Evolutionary conservation across 2,329 filamentous ascomycete species (phyloP).

Genomic region (Diaporthe sp.): DNA sequence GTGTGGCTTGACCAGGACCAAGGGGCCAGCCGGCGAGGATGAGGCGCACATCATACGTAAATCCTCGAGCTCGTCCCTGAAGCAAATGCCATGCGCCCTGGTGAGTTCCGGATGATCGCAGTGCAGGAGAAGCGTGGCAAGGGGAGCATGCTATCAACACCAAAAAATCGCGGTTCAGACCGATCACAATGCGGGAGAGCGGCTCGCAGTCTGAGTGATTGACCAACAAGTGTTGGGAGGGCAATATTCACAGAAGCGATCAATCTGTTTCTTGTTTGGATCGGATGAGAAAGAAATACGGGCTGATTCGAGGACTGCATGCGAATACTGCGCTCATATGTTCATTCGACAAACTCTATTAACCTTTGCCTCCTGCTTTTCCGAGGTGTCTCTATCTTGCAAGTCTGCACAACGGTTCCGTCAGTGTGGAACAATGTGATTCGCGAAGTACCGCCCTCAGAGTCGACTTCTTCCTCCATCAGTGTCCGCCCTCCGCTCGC

Average conservation of each 20-base stretch:
- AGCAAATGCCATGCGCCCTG: background rate
- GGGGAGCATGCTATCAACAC: background rate
- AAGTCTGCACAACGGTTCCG: background rate
- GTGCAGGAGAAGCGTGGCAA: background rate
- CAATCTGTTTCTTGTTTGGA: background rate
- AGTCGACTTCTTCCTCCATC: constrained; percentile 17
- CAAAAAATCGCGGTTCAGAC: background rate
- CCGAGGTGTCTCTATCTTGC: background rate
- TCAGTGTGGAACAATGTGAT: background rate
- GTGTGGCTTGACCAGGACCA: background rate
- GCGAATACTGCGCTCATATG: background rate
- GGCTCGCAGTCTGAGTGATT: background rate
- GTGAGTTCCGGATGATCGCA: background rate
- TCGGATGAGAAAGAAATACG: background rate
- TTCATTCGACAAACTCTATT: constrained; percentile 3
- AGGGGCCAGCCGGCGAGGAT: background rate
- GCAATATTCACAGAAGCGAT: background rate
- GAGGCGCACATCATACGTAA: background rate
- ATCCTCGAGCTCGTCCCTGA: background rate
- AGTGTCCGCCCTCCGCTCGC: background rate
- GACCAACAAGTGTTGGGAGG: background rate
- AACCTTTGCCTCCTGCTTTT: constrained; percentile 2
- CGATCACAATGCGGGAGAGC: background rate
- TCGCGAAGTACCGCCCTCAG: background rate
- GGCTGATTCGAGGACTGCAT: background rate